Percentiles rank a stretch among this genome's conserved stretches.
Evolutionary conservation across 2,329 filamentous ascomycete species (phyloP).

Genomic region (Peltaster fructicola): DNA sequence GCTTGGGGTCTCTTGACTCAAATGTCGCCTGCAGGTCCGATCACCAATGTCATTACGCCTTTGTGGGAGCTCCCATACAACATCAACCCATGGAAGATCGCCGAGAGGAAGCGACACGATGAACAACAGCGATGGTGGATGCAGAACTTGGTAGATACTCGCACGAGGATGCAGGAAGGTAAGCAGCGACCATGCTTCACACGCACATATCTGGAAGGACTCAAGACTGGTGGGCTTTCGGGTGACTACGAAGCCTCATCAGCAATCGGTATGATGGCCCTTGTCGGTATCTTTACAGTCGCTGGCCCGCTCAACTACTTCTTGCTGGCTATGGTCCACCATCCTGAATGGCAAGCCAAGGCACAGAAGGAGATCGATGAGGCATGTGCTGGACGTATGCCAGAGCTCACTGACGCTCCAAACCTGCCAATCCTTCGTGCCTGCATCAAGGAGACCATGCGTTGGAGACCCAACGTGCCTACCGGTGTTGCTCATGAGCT

Average conservation of each 20-base stretch:
- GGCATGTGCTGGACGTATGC: slow-evolving; percentile 24
- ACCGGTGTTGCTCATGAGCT: slow-evolving; percentile 37
- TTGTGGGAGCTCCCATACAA: slow-evolving; percentile 34
- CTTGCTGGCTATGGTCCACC: slow-evolving; percentile 27
- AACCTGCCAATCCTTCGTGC: slow-evolving; percentile 17
- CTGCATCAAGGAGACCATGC: slow-evolving; percentile 19
- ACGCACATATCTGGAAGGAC: slow-evolving; percentile 25
- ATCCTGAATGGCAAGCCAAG: slow-evolving; percentile 30
- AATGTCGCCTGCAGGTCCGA: slow-evolving; percentile 40
- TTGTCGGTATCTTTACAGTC: slow-evolving; percentile 20
- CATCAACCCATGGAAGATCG: slow-evolving; percentile 37
- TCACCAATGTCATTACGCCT: slow-evolving; percentile 39
- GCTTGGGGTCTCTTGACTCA: slow-evolving; percentile 40
- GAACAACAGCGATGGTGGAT: slow-evolving; percentile 37
- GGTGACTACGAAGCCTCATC: slow-evolving; percentile 20
- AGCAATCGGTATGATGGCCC: slow-evolving; percentile 19
- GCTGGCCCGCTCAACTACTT: slow-evolving; percentile 15
- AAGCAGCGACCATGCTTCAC: slow-evolving; percentile 25
- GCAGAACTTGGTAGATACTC: slow-evolving; percentile 24
- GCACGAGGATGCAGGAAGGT: slow-evolving; percentile 23
- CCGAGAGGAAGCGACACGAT: slow-evolving; percentile 35
- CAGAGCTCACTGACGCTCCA: slow-evolving; percentile 23
- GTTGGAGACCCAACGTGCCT: slow-evolving; percentile 34
- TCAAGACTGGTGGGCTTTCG: slow-evolving; percentile 16
- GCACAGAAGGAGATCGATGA: slow-evolving; percentile 30